phyloP scores from a whole-genome alignment of 2,329 filamentous ascomycete species.

The Aspergillus sp. region DNA sequence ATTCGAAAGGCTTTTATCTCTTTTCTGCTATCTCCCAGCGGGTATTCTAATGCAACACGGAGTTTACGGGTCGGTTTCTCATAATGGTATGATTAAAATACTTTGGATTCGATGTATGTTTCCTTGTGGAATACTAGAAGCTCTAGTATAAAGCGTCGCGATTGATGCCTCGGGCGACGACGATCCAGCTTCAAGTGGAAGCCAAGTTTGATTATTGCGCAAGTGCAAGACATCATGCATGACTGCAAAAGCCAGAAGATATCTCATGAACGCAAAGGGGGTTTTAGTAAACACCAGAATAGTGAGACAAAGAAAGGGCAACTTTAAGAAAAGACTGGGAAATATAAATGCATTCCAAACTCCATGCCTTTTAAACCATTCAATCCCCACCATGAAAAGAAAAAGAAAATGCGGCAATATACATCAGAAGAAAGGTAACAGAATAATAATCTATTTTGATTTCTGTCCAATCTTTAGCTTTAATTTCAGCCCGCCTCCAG shows the following conservation, averaged over 20 bases:
- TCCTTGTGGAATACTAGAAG: not conserved
- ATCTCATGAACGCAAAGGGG: not conserved
- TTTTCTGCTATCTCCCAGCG: conserved; percentile 5
- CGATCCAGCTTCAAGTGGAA: not conserved
- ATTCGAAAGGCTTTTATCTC: not conserved
- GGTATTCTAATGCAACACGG: conserved; percentile 22
- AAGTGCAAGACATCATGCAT: conserved; percentile 10
- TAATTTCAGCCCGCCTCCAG: conserved; percentile 32
- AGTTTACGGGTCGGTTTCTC: conserved; percentile 32
- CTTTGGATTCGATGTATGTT: conserved; percentile 11
- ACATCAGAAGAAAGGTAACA: conserved; percentile 9
- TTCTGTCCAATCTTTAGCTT: conserved; percentile 34
- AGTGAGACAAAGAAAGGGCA: conserved; percentile 15
- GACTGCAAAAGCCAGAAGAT: conserved; percentile 4
- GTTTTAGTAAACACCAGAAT: not conserved
- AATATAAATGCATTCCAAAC: conserved; percentile 5
- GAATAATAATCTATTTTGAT: conserved; percentile 18
- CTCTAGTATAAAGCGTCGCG: conserved; percentile 1
- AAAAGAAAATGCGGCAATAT: conserved; percentile 6
- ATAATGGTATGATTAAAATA: conserved; percentile 24
- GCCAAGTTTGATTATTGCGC: not conserved
- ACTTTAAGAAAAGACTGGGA: conserved; percentile 1
- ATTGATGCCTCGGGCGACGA: not conserved
- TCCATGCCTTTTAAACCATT: conserved; percentile 11
- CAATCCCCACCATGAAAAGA: conserved; percentile 1